Evolutionary conservation across 768 basidiomycete genomes (phyloP), one percentile per base, ranked within the genome.

Genomic region (Gloeopeniophorella convolvens): DNA sequence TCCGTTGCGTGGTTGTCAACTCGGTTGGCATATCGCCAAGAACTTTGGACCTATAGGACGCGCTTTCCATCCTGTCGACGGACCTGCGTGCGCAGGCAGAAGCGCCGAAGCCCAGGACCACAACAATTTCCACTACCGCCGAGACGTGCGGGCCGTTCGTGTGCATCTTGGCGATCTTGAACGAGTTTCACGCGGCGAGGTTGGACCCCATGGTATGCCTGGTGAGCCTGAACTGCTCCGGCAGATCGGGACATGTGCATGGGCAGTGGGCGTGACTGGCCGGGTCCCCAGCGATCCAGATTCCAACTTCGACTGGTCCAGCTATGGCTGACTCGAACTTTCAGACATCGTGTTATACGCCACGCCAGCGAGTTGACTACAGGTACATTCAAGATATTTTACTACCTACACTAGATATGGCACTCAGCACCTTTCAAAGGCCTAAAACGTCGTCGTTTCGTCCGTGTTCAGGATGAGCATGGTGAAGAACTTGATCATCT

Each of bases 1-100:
- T 97, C 64, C 88, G 95, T 48, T 89, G 94, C 63, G 95, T 94
- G 1, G 94, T 94, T 27, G 95, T 97, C 70, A 96, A 99, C 73
- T 95, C 94, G 1, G 97, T 99, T 60, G 95, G 95, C 62, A 97
- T 97, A 59, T 97, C 97, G 56, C 94, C 95, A 49, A 97, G 97
- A 73, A 93, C 89, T 70, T 85, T 99, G 71, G 95, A 95, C 70
- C 94, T 94, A 42, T 94, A 97, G 68, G 95, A 99, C 63, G 95
- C 97, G 1, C 72, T 99, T 27, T 89, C 88, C 33, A 94, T 99
- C 9, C 77, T 99, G 9, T 73, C 97, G 47, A 97, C 95, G 46
- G 97, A 99, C 65, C 65, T 99, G 61, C 88, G 93, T 34, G 94
- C 97, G n/a, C n/a, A n/a, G n/a, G 3, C 95, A 99, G 73, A 95